Base-by-base conservation (phyloP, 305 asterid species). In the Fraxinus floribunda region DNA sequence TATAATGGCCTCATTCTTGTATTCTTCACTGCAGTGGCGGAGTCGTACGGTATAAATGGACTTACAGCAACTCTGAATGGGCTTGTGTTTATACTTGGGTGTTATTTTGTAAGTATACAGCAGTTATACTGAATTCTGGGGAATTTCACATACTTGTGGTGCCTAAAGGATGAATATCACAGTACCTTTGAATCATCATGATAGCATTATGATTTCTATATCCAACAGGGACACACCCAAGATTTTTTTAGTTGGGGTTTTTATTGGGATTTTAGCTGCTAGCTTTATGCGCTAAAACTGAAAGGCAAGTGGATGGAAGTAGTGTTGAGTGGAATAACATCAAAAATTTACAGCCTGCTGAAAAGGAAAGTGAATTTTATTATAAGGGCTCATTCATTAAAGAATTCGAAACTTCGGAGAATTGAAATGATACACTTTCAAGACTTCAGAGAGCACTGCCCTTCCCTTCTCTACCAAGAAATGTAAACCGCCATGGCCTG, bases 41-140 rank as follows among this genome's bases (percentile, higher is more conserved):
- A 90, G 84, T 68, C 81, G 86, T 85, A 81, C 66, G 95, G 97
- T 26, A 71, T 90, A 77, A 93, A 89, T 83, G 91, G 83, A 79
- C 76, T 89, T 49, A 90, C 97, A 57, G 7, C 91, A 76, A 60
- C 86, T 64, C 81, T 88, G 24, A 79, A 91, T 18, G 93, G 86
- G 70, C 44, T 89, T 78, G 20, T 88, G 84, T 78, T 90, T n/a
- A 81, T 82, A 49, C 39, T 86, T 62, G 97, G 95, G 73, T 87
- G 90, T 35, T 95, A 93, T 84, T 88, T 95, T 38, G 98, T 95
- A 91, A 92, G 97, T 86, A 83, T 79, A 80, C 57, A 36, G 11
- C 82, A 30, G 2, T 75, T 52, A 16, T 7, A 7, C 76, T 66
- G 41, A 24, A 73, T 57, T 72, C 5, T 13, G 71, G 5, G 32